These are phyloP conservation scores for Austroboletus olivaceoglutinosus DNA, from an alignment of 1,284 basidiomycete genomes.

Conservation along the genomic window DNA sequence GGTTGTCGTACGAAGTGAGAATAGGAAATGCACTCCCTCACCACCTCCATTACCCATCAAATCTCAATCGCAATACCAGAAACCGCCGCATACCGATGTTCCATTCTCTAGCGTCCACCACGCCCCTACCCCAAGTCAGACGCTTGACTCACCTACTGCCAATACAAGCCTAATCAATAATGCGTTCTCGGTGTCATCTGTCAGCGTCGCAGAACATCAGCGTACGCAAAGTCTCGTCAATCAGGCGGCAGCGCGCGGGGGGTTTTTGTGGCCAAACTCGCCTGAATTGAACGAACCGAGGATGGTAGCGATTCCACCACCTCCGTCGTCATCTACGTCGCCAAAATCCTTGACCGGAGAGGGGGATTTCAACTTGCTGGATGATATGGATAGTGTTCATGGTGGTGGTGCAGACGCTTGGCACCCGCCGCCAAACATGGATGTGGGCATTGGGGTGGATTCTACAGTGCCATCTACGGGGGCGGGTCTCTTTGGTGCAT, in stretches of 20 bases:
- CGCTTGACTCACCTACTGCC: slow-evolving; percentile 18
- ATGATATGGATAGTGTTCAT: slow-evolving; percentile 3
- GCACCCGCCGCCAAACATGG: not conserved
- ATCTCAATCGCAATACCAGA: slow-evolving; percentile 8
- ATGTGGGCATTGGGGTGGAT: not conserved
- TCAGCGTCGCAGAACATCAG: slow-evolving; percentile 38
- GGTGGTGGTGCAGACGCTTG: not conserved
- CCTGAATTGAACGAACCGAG: slow-evolving; percentile 11
- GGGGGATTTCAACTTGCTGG: slow-evolving; percentile 18
- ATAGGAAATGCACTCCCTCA: slow-evolving; percentile 35
- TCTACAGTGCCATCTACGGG: not conserved
- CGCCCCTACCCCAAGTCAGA: slow-evolving; percentile 19
- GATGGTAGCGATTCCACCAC: slow-evolving; percentile 27
- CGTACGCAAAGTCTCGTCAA: slow-evolving; percentile 57
- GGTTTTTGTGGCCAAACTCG: slow-evolving; percentile 61
- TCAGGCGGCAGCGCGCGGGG: slow-evolving; percentile 48
- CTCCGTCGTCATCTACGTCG: slow-evolving; percentile 49
- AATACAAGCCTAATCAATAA: slow-evolving; percentile 19
- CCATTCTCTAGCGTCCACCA: slow-evolving; percentile 14
- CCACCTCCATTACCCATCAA: slow-evolving; percentile 47
- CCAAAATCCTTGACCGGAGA: slow-evolving; percentile 20
- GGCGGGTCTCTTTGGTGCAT: not conserved
- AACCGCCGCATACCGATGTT: slow-evolving; percentile 12
- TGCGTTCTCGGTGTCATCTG: slow-evolving; percentile 18
- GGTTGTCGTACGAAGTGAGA: not conserved